phyloP scores from a whole-genome alignment of 345 rosid genomes.

The Clausena lansium region DNA sequence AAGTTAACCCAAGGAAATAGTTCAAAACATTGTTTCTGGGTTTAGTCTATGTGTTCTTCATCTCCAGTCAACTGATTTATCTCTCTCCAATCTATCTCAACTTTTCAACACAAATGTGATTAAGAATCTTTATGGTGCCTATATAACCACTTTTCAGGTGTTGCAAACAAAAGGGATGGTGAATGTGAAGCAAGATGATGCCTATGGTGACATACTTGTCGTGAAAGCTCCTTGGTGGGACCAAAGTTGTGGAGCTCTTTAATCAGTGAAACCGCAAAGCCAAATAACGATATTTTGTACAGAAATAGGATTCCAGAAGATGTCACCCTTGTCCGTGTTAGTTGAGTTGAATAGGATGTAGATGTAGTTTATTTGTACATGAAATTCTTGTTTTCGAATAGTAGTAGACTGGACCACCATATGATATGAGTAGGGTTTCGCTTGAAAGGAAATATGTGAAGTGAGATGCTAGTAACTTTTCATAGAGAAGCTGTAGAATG shows the following conservation, averaged over 20 bases:
- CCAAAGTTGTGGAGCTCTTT: constrained; percentile 4
- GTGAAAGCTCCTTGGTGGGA: constrained; percentile 28
- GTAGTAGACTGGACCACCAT: not conserved
- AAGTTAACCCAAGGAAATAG: not conserved
- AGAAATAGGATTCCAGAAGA: not conserved
- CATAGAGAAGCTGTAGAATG: not conserved
- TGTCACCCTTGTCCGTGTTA: not conserved
- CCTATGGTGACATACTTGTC: constrained; percentile 56
- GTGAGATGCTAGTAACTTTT: not conserved
- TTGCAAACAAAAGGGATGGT: constrained; percentile 57
- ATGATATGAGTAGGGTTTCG: not conserved
- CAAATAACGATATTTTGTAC: not conserved
- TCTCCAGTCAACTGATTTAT: not conserved
- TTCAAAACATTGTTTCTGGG: not conserved
- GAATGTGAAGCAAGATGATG: constrained; percentile 56
- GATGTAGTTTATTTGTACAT: not conserved
- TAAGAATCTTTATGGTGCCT: not conserved
- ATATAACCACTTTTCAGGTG: constrained; percentile 45
- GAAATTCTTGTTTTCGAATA: not conserved
- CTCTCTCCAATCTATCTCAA: not conserved
- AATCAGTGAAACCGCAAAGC: not conserved
- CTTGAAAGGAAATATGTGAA: not conserved
- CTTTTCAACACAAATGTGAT: not conserved
- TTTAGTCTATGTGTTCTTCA: not conserved
- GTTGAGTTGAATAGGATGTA: not conserved